phyloP scores from a whole-genome alignment of 148 eudicot species.

The Rhododendron ferrugineum region DNA sequence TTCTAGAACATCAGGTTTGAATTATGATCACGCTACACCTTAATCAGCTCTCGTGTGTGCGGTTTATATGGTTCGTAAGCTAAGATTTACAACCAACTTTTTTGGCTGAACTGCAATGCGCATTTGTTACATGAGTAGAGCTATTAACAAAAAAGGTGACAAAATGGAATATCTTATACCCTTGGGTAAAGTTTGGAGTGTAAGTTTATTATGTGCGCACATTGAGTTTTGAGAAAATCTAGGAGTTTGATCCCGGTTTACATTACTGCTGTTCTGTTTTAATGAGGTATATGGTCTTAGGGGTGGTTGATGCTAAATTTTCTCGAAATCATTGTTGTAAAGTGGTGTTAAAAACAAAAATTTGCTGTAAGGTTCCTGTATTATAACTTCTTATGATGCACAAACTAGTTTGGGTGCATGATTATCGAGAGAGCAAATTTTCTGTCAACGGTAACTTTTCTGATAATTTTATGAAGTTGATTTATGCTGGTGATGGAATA shows the following conservation, averaged over 20 bases:
- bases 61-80: neutral
- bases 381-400: neutral
- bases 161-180: neutral
- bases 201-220: neutral
- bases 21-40: neutral
- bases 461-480: neutral
- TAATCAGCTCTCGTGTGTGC: neutral
- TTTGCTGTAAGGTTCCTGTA: neutral
- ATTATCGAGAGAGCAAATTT: neutral
- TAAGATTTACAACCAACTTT: neutral
- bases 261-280: neutral
- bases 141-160: neutral
- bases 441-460: no score
- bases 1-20: slow-evolving; percentile 50
- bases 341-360: neutral
- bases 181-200: neutral
- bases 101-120: neutral
- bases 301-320: neutral
- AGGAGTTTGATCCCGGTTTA: neutral
- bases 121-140: neutral
- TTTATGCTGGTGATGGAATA: no score
- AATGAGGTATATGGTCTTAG: neutral
- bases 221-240: neutral
- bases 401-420: neutral
- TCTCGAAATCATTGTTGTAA: neutral